These are phyloP conservation scores for Vinca major DNA, from an alignment of 305 asterid species.

Conservation along the genomic window DNA sequence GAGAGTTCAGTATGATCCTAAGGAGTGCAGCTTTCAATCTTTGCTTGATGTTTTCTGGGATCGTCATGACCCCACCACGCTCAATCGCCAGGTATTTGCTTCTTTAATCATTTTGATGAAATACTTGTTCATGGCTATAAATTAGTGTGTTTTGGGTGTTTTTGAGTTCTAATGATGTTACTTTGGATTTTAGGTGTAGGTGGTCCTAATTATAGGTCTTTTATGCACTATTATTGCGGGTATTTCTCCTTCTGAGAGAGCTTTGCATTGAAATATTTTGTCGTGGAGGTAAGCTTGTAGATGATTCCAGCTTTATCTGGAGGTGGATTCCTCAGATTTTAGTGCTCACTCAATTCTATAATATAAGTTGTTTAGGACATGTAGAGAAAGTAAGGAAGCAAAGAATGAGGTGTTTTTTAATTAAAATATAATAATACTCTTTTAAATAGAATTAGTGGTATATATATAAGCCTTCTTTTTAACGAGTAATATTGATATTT, in stretches of 20 bases:
- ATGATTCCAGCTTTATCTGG: neutral
- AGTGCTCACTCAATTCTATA: no score
- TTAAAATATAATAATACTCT: no score
- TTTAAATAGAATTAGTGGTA: no score
- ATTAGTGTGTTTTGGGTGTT: slow-evolving; percentile 1
- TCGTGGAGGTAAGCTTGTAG: neutral
- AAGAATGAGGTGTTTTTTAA: no score
- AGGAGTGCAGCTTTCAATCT: slow-evolving; percentile 51
- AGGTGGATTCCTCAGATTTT: neutral
- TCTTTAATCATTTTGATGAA: no score
- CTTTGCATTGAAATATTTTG: neutral
- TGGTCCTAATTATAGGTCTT: neutral
- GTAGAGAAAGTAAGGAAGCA: no score
- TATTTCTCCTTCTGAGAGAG: neutral
- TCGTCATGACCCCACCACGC: slow-evolving; percentile 90
- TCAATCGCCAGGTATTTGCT: slow-evolving; percentile 59
- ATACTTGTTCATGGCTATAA: neutral
- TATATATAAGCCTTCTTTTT: no score
- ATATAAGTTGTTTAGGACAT: no score
- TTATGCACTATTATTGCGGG: neutral
- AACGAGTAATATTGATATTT: no score
- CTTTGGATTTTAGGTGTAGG: neutral
- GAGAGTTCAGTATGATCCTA: slow-evolving; percentile 82
- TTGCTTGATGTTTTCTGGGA: slow-evolving; percentile 82
- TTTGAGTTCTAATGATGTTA: neutral